Base-by-base conservation (phyloP, 1,284 basidiomycete species). In the Heterobasidion irregulare region DNA sequence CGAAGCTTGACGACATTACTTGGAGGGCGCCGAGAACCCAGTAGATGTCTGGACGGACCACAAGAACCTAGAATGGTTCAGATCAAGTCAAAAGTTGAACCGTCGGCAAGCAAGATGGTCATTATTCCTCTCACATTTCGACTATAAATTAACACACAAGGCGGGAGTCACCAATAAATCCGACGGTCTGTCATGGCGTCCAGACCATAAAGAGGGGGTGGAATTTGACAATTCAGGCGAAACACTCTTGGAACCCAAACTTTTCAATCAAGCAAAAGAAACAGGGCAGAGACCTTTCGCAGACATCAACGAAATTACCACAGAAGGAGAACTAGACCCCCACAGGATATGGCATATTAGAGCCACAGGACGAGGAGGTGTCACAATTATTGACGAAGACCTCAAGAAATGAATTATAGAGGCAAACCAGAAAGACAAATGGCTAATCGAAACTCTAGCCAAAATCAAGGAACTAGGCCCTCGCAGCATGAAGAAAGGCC, bases 31-130 rank as follows among this genome's bases (percentile, higher is more conserved):
- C 4, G n/a, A 18, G 0, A 8, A 57, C 0, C 52, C 56, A 0
- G 47, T 68, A 36, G 53, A 34, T 0, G 55, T 70, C 49, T 50
- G 54, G 45, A 61, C 64, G 0, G 68, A 71, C 53, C 69, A 70
- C 53, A 51, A 57, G 2, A 63, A 63, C 50, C 60, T 70, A 2
- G 57, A 63, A 46, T 65, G 64, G 53, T 69, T 67, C 58, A 26
- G 34, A 18, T 53, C 52, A 0, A 16, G 60, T 1, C 55, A 61
- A 13, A 52, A 56, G 7, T 57, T 66, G 3, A 61, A 53, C 26
- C 50, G 59, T 0, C 48, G 66, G 2, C 67, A 69, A 53, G 63
- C 61, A 0, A 2, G 46, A 2, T 53, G 52, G 52, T 26, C 5
- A 16, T 9, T 33, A 2, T 44, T 32, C 2, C 43, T 53, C n/a